Conservation (phyloP, 495 filamentous ascomycete species). For the Xylona heveae region DNA sequence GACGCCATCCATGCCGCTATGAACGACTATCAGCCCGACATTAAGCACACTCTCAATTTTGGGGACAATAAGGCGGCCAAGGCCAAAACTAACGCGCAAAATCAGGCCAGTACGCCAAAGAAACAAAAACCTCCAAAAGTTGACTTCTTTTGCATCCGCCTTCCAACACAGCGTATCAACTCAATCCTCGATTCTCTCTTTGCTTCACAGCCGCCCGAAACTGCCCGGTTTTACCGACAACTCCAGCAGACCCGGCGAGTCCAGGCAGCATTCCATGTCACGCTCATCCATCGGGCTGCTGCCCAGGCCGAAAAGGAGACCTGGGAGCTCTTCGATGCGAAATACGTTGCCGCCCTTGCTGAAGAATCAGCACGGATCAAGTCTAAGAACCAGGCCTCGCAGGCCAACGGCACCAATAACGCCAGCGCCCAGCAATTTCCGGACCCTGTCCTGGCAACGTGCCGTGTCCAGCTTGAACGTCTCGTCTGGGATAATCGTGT, state of each 20-base stretch:
- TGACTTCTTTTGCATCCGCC: constrained; percentile 63
- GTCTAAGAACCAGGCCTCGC: no score
- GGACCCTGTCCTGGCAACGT: constrained; percentile 24
- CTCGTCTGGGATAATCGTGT: constrained; percentile 62
- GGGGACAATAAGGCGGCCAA: constrained; percentile 8
- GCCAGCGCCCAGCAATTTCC: constrained; percentile 2
- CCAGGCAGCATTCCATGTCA: constrained; percentile 80
- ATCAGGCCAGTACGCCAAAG: constrained; percentile 7
- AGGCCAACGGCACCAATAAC: no score
- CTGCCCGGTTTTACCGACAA: constrained; percentile 47
- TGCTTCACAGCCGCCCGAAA: constrained; percentile 20
- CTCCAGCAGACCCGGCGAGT: constrained; percentile 52
- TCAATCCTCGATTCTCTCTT: constrained; percentile 49
- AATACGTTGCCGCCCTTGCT: constrained; percentile 9
- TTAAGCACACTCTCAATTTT: constrained; percentile 48
- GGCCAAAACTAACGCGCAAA: constrained; percentile 11
- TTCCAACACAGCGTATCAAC: constrained; percentile 35
- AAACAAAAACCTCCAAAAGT: constrained; percentile 28
- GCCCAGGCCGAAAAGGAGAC: constrained; percentile 34
- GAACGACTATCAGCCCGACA: constrained; percentile 52
- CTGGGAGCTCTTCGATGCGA: constrained; percentile 43
- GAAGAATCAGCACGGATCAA: not conserved
- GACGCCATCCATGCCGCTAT: constrained; percentile 56
- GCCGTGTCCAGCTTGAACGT: constrained; percentile 37
- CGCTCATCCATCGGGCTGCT: constrained; percentile 61